phyloP scores from a whole-genome alignment of 768 basidiomycete species.

The Russula abietina region DNA sequence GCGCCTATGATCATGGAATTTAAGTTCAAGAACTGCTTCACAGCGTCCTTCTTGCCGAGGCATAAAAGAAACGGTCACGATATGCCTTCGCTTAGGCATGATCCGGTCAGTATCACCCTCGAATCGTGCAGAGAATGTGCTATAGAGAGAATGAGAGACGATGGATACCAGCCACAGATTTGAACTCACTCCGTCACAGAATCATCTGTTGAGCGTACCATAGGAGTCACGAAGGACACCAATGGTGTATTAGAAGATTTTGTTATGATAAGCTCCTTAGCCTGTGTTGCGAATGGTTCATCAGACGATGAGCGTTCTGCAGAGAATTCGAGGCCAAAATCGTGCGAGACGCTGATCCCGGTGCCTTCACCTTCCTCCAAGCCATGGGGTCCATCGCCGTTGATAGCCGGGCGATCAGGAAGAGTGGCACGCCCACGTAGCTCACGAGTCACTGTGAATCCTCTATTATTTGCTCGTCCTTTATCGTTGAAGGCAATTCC shows the following conservation, averaged over 20 bases:
- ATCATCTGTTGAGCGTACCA: not conserved
- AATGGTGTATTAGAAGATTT: not conserved
- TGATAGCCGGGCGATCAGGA: not conserved
- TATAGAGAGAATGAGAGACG: not conserved
- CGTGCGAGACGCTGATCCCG: constrained; percentile 14
- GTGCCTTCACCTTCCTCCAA: not conserved
- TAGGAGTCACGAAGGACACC: constrained; percentile 3
- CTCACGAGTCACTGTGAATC: constrained; percentile 10
- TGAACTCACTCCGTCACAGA: constrained; percentile 1
- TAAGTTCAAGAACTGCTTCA: constrained; percentile 15
- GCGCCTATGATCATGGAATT: not conserved
- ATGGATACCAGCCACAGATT: not conserved
- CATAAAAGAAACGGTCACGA: not conserved
- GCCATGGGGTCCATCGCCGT: not conserved
- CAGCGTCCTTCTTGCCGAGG: constrained; percentile 12
- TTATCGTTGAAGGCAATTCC: constrained; percentile 5
- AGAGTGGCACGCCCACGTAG: constrained; percentile 6
- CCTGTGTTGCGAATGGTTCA: not conserved
- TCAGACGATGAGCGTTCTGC: not conserved
- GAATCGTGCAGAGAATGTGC: constrained; percentile 14
- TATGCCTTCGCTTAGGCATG: not conserved
- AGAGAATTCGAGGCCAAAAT: constrained; percentile 18
- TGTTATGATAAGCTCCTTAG: constrained; percentile 1
- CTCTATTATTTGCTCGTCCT: not conserved
- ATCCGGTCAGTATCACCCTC: not conserved